These are phyloP conservation scores for Coprinellus aureogranulatus DNA, from an alignment of 768 basidiomycete genomes.

Conservation along the genomic window DNA sequence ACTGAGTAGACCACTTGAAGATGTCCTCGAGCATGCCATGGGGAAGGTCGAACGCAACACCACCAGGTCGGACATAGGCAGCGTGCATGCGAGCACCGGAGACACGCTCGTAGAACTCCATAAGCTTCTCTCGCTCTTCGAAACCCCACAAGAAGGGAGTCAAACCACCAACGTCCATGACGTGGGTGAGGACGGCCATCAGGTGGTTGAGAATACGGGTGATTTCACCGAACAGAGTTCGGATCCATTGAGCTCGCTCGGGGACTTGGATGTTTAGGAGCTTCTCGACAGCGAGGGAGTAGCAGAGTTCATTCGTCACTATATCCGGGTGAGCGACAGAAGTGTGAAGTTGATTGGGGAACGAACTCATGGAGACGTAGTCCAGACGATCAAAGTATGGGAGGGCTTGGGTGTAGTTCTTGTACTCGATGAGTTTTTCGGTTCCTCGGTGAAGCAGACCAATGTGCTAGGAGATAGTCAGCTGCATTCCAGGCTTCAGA, in stretches of 20 bases:
- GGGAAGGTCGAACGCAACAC: conserved; percentile 95
- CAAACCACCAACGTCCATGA: conserved; percentile 96
- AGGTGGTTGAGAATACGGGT: conserved; percentile 95
- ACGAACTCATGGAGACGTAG: conserved; percentile 98
- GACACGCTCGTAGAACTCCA: conserved; percentile 99
- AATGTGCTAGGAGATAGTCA: conserved; percentile 77
- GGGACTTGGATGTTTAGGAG: conserved; percentile 96
- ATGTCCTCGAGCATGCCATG: conserved; percentile 99
- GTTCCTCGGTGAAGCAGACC: conserved; percentile 96
- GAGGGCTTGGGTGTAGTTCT: conserved; percentile 94
- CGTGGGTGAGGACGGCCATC: conserved; percentile 95
- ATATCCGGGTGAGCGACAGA: conserved; percentile 5
- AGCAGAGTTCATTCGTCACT: conserved; percentile 99
- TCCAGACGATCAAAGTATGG: conserved; percentile 99
- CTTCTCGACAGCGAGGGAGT: conserved; percentile 96
- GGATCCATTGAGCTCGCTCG: conserved; percentile 97
- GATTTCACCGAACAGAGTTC: conserved; percentile 95
- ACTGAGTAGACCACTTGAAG: conserved; percentile 97
- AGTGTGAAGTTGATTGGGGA: background rate
- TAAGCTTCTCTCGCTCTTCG: conserved; percentile 99
- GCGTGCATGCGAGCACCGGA: conserved; percentile 96
- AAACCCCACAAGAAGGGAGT: conserved; percentile 99
- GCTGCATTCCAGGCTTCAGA: too few species aligned
- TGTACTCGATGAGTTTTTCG: conserved; percentile 98
- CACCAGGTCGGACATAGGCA: conserved; percentile 97